Evolutionary conservation across 495 filamentous ascomycete species (phyloP).

Genomic region (Penicillium turbatum): DNA sequence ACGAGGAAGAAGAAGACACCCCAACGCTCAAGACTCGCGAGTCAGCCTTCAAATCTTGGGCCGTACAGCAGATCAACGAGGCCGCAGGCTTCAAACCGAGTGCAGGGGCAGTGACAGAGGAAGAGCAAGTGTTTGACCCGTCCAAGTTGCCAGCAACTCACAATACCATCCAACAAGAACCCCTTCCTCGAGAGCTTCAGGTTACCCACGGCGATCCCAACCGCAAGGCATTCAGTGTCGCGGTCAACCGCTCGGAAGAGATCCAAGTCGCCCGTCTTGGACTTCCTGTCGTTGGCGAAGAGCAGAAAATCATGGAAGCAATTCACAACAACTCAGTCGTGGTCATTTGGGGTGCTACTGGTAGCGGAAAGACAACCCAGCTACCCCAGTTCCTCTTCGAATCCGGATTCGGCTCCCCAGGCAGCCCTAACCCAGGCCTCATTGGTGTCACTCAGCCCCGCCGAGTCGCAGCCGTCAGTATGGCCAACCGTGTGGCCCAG

Average conservation of each 20-base stretch:
- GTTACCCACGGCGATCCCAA: slow-evolving; percentile 53
- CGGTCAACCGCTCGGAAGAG: slow-evolving; percentile 63
- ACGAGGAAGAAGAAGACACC: slow-evolving; percentile 38
- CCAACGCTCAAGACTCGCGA: slow-evolving; percentile 39
- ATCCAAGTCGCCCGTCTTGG: slow-evolving; percentile 75
- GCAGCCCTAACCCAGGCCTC: slow-evolving; percentile 78
- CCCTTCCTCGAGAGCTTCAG: slow-evolving; percentile 68
- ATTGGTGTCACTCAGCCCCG: slow-evolving; percentile 94
- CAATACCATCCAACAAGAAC: slow-evolving; percentile 63
- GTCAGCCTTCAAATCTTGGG: slow-evolving; percentile 93
- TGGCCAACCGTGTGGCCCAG: slow-evolving; percentile 85
- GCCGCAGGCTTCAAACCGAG: slow-evolving; percentile 59
- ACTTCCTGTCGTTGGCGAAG: slow-evolving; percentile 87
- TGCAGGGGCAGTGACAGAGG: slow-evolving; percentile 25
- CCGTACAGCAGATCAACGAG: slow-evolving; percentile 76
- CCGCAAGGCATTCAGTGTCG: slow-evolving; percentile 72
- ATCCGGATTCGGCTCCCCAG: slow-evolving; percentile 78
- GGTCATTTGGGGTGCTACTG: slow-evolving; percentile 92
- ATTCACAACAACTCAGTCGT: slow-evolving; percentile 83
- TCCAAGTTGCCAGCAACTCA: slow-evolving; percentile 31
- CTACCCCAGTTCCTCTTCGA: slow-evolving; percentile 94
- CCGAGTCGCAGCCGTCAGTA: slow-evolving; percentile 88
- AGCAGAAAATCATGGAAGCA: slow-evolving; percentile 98
- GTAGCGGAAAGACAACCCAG: slow-evolving; percentile 96
- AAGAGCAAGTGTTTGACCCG: slow-evolving; percentile 29